Percentiles rank a stretch among this genome's conserved stretches.
Evolutionary conservation across 768 basidiomycete genomes (phyloP).

Genomic region (Agaricus subrufescens): DNA sequence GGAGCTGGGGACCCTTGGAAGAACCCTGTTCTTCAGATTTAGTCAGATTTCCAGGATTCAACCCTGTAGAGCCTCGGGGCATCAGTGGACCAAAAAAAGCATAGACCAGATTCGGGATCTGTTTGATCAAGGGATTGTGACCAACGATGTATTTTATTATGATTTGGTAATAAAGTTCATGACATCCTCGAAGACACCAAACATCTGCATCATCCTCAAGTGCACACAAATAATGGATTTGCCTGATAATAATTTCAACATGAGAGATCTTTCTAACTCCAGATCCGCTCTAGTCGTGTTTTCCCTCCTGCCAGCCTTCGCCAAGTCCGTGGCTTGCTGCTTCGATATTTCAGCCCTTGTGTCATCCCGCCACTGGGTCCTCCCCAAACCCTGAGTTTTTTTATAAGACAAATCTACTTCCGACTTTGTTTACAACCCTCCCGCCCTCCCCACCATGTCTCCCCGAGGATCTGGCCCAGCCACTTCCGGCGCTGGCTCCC

Average conservation of each 20-base stretch:
- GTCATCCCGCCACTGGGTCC: conserved; percentile 24
- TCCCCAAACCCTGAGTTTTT: conserved; percentile 26
- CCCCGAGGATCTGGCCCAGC: conserved; percentile 38
- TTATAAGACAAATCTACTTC: conserved; percentile 30
- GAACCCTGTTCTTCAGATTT: conserved; percentile 1
- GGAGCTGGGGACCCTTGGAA: background rate
- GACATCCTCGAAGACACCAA: conserved; percentile 26
- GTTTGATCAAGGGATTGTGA: conserved; percentile 8
- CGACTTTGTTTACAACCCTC: conserved; percentile 15
- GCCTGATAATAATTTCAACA: conserved; percentile 17
- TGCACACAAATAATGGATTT: conserved; percentile 17
- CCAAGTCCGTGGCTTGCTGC: conserved; percentile 27
- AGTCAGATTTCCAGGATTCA: conserved; percentile 7
- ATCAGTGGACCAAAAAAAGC: background rate
- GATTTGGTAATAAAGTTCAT: conserved; percentile 13
- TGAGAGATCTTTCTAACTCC: conserved; percentile 31
- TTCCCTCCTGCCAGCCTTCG: conserved; percentile 22
- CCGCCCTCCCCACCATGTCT: conserved; percentile 42
- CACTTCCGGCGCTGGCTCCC: conserved; percentile 28
- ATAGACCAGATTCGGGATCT: background rate
- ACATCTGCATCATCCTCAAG: conserved; percentile 9
- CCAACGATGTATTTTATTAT: conserved; percentile 21
- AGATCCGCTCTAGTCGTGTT: conserved; percentile 41
- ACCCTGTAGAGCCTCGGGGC: background rate
- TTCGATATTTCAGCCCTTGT: conserved; percentile 25